Evolutionary conservation across 208 protist species (phyloP).

Genomic region (Trypanosoma brucei): DNA sequence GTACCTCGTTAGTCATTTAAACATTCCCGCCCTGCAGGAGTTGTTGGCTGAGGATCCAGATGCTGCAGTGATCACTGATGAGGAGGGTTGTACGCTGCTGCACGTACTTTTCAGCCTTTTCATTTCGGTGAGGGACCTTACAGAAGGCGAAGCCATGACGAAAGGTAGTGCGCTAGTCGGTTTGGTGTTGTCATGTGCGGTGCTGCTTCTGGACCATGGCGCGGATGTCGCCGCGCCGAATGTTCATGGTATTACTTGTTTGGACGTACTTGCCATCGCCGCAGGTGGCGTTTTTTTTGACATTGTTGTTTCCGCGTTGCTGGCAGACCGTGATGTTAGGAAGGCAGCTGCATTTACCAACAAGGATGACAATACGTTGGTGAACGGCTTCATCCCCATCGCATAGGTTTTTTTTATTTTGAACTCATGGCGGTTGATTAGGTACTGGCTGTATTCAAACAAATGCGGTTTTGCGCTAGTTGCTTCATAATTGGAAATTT

Average conservation of each 20-base stretch:
- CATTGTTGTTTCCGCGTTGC: slow-evolving; percentile 35
- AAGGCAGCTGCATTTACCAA: slow-evolving; percentile 7
- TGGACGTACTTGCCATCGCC: slow-evolving; percentile 48
- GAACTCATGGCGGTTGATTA: too few species aligned
- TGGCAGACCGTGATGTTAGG: slow-evolving; percentile 27
- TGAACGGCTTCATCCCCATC: neutral
- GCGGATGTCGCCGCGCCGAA: slow-evolving; percentile 29
- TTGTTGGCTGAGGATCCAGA: slow-evolving; percentile 33
- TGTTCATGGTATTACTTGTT: slow-evolving; percentile 36
- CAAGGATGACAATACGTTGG: slow-evolving; percentile 3
- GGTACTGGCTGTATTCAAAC: too few species aligned
- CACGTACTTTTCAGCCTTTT: slow-evolving; percentile 41
- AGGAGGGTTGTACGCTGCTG: slow-evolving; percentile 57
- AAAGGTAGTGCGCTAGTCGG: slow-evolving; percentile 27
- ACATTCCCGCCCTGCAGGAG: slow-evolving; percentile 40
- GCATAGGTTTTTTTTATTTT: too few species aligned
- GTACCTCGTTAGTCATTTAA: slow-evolving; percentile 57
- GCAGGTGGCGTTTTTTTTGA: slow-evolving; percentile 38
- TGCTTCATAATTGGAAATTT: too few species aligned
- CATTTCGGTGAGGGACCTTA: slow-evolving; percentile 12
- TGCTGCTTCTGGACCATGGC: slow-evolving; percentile 49
- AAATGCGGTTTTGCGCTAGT: too few species aligned
- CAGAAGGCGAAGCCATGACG: slow-evolving; percentile 5
- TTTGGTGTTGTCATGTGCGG: slow-evolving; percentile 31
- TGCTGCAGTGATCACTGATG: slow-evolving; percentile 26